These are phyloP conservation scores for Venturia effusa DNA, from an alignment of 2,329 filamentous ascomycete genomes.

Conservation along the genomic window DNA sequence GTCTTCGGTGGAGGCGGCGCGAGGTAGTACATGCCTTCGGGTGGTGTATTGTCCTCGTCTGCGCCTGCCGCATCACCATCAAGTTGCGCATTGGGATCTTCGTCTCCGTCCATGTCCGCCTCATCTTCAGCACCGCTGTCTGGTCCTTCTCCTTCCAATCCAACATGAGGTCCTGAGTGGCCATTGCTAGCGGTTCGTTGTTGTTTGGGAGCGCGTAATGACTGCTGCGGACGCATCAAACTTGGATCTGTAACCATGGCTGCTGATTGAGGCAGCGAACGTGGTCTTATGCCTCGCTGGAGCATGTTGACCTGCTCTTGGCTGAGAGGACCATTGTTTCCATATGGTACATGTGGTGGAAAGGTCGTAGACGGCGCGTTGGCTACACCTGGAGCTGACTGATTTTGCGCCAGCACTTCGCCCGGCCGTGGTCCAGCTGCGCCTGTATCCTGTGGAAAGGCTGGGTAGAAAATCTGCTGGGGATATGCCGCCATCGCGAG, in stretches of 20 bases:
- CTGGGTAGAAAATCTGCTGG: not conserved
- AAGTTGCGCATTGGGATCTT: not conserved
- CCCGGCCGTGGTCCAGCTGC: not conserved
- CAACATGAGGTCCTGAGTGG: not conserved
- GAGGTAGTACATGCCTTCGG: conserved; percentile 11
- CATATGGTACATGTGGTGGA: not conserved
- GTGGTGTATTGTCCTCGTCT: conserved; percentile 10
- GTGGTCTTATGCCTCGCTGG: conserved; percentile 1
- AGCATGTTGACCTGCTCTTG: not conserved
- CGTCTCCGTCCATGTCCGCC: conserved; percentile 6
- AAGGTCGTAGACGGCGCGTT: not conserved
- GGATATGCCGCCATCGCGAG: not conserved
- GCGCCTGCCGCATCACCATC: not conserved
- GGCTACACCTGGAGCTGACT: not conserved
- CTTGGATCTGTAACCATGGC: not conserved
- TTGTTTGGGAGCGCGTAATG: not conserved
- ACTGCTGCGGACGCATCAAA: not conserved
- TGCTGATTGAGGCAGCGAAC: not conserved
- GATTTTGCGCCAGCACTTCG: not conserved
- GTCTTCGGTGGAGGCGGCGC: conserved; percentile 9
- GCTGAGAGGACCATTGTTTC: conserved; percentile 2
- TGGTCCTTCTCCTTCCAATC: not conserved
- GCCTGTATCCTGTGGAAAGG: not conserved
- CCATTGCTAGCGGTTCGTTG: not conserved
- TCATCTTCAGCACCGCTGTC: conserved; percentile 2